phyloP scores from a whole-genome alignment of 805 yeast genomes.

The Starmerella bombicola region DNA sequence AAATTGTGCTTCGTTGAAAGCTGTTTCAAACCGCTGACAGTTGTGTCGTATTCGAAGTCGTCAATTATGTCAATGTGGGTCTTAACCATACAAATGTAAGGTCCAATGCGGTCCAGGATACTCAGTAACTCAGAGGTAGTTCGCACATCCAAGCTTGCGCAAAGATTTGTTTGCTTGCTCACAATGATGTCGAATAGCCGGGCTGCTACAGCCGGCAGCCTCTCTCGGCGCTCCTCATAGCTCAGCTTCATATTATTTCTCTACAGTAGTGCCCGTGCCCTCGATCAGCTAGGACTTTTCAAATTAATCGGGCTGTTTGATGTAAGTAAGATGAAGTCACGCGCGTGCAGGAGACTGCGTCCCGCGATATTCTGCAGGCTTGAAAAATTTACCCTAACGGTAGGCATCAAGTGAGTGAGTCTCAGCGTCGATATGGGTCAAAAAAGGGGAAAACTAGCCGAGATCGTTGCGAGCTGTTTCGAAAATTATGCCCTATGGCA shows the following conservation, averaged over 20 bases:
- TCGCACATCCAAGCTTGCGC: constrained; percentile 88
- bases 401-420: too few species aligned
- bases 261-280: too few species aligned
- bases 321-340: too few species aligned
- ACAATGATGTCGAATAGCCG: constrained; percentile 65
- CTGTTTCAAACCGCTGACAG: constrained; percentile 59
- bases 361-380: too few species aligned
- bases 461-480: too few species aligned
- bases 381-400: too few species aligned
- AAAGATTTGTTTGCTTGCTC: constrained; percentile 68
- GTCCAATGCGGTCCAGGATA: constrained; percentile 72
- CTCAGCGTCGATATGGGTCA: too few species aligned
- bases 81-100: constrained; percentile 80
- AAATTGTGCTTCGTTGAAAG: constrained; percentile 74
- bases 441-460: too few species aligned
- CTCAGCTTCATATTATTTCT: constrained; percentile 1
- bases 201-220: constrained; percentile 68
- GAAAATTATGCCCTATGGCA: too few species aligned
- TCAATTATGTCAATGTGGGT: constrained; percentile 89
- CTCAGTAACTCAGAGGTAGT: constrained; percentile 62
- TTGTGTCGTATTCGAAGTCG: constrained; percentile 72
- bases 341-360: too few species aligned
- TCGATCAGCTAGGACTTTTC: too few species aligned
- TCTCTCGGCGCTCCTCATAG: constrained; percentile 33
- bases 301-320: too few species aligned